Percentiles rank a stretch among this genome's conserved stretches.
These are phyloP conservation scores for Termitomyces sp. DNA, from an alignment of 1,284 basidiomycete genomes.

Conservation along the genomic window DNA sequence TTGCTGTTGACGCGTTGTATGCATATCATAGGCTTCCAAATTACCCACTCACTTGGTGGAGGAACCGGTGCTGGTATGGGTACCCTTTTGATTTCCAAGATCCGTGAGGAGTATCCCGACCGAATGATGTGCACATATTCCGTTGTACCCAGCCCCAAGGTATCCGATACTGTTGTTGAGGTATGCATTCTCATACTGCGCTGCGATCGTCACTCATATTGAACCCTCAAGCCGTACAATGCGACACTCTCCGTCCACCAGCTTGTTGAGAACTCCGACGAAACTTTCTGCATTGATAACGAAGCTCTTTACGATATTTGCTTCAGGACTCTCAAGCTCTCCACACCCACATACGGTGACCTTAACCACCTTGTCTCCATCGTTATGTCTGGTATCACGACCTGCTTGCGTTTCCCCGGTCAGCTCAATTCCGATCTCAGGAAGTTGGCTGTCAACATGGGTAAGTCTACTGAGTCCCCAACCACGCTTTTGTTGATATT, in stretches of 20 bases:
- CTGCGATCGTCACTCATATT: neutral
- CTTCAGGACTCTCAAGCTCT: conserved; percentile 93
- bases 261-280: conserved; percentile 94
- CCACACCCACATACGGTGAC: conserved; percentile 92
- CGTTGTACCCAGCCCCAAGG: conserved; percentile 92
- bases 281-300: conserved; percentile 97
- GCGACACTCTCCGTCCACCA: conserved; percentile 93
- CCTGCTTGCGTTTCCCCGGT: conserved; percentile 96
- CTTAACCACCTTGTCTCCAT: conserved; percentile 96
- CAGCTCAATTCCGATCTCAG: conserved; percentile 97
- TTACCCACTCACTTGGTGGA: conserved; percentile 95
- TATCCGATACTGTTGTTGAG: conserved; percentile 97
- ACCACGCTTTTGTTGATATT: conserved; percentile 2
- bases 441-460: conserved; percentile 99
- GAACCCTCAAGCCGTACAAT: conserved; percentile 76
- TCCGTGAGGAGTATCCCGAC: conserved; percentile 91
- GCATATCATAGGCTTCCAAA: conserved; percentile 74
- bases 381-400: conserved; percentile 98
- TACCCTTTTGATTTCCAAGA: conserved; percentile 86
- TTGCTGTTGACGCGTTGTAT: conserved; percentile 9
- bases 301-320: conserved; percentile 98
- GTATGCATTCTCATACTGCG: conserved; percentile 28
- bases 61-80: conserved; percentile 95
- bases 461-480: conserved; percentile 33
- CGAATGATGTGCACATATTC: conserved; percentile 98